Evolutionary conservation across 2,329 filamentous ascomycete genomes (phyloP).

Genomic region (Hypoxylon sp.): DNA sequence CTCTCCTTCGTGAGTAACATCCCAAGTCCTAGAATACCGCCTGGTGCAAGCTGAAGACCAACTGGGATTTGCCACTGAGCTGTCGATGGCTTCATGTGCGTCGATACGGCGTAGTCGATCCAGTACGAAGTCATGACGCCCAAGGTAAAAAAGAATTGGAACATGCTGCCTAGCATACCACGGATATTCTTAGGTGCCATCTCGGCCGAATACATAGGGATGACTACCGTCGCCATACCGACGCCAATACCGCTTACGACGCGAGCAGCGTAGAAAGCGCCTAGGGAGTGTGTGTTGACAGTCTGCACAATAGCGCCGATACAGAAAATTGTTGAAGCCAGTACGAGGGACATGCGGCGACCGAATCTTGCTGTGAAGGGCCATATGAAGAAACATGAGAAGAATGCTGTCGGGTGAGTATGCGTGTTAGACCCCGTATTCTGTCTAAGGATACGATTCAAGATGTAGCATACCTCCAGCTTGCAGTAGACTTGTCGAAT

Average conservation of each 20-base stretch:
- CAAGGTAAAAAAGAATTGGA: slow-evolving; percentile 61
- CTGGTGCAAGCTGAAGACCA: slow-evolving; percentile 57
- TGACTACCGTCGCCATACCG: slow-evolving; percentile 57
- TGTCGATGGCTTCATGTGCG: slow-evolving; percentile 55
- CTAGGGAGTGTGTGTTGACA: slow-evolving; percentile 56
- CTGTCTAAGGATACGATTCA: neutral
- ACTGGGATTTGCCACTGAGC: slow-evolving; percentile 66
- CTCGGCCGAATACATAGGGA: slow-evolving; percentile 61
- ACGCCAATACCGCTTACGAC: slow-evolving; percentile 53
- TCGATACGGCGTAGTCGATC: slow-evolving; percentile 62
- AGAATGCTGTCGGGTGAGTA: slow-evolving; percentile 53
- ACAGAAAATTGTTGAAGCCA: slow-evolving; percentile 61
- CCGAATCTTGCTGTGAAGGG: slow-evolving; percentile 59
- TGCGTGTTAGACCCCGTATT: neutral
- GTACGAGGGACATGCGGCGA: slow-evolving; percentile 57
- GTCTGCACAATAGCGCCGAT: slow-evolving; percentile 58
- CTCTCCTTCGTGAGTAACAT: slow-evolving; percentile 65
- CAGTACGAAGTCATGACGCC: slow-evolving; percentile 60
- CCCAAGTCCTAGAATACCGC: slow-evolving; percentile 59
- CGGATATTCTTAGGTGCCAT: slow-evolving; percentile 62
- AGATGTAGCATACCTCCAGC: slow-evolving; percentile 54
- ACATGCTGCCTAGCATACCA: slow-evolving; percentile 55
- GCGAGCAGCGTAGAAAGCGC: slow-evolving; percentile 57
- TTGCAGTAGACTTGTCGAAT: slow-evolving; percentile 58
- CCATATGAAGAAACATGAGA: slow-evolving; percentile 60